Evolutionary conservation across 2,329 filamentous ascomycete genomes (phyloP), one percentile per base, ranked within the genome.

Genomic region (Exophiala alcalophila): DNA sequence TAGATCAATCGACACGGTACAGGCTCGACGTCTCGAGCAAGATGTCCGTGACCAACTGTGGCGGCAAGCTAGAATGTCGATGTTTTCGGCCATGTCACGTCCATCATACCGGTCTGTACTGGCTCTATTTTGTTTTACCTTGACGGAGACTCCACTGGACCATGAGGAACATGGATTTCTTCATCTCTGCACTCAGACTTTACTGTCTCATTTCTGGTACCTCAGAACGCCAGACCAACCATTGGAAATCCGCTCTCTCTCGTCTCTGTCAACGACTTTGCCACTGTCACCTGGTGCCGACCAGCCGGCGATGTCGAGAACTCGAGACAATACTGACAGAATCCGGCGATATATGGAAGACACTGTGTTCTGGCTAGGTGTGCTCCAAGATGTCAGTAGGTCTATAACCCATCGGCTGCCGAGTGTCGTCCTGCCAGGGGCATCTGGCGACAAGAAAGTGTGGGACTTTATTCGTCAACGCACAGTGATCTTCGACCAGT

Each of bases 391-490:
- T 12, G 26, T 18, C n/a, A 35, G 23, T 12, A 34, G 18, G 12
- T 36, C 43, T 9, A n/a, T 40, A 4, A 30, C 41, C 10, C 29
- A 34, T 3, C 36, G 30, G 16, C n/a, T 11, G 9, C 36, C 43
- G 4, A 14, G 30, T 1, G 26, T 40, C 16, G 10, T 46, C 7
- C 24, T 36, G 3, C 36, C 43, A 4, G 28, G 24, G 4, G 19
- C 15, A 11, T 29, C 29, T 4, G 43, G 23, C 11, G 43, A 46
- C 15, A 29, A 26, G 11, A 19, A 29, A 26, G 25, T 40, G 3
- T 46, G 43, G 43, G 30, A 46, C 9, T 37, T 46, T 23, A 46
- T 46, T 27, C 43, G 43, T 25, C 43, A 46, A 15, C 43, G 43
- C 12, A 46, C 36, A 10, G 36, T 40, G 8, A 41, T 46, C n/a